Evolutionary conservation across 1,284 basidiomycete species (phyloP).

Genomic region (Farysia itapuensis): DNA sequence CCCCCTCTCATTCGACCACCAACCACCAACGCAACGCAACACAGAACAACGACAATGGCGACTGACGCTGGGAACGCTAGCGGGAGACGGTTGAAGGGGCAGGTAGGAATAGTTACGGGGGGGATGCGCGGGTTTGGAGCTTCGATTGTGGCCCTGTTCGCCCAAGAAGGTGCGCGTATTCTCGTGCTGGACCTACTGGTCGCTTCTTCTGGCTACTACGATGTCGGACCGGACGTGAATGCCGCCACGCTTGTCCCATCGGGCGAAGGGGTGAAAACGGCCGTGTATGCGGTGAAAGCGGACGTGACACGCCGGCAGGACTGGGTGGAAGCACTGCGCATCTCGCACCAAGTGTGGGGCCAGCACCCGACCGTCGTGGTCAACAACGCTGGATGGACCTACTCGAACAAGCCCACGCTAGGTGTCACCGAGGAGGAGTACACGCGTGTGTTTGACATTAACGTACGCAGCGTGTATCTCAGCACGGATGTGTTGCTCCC

Average conservation of each 20-base stretch:
- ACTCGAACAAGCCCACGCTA: constrained; percentile 23
- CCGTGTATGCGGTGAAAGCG: constrained; percentile 6
- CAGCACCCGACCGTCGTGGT: constrained; percentile 6
- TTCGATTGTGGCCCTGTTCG: constrained; percentile 13
- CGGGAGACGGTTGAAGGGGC: background rate
- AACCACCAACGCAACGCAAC: too few species aligned
- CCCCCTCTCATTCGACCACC: too few species aligned
- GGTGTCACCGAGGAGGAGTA: constrained; percentile 23
- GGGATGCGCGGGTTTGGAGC: constrained; percentile 25
- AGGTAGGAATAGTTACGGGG: constrained; percentile 13
- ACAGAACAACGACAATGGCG: too few species aligned
- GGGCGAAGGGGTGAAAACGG: too few species aligned
- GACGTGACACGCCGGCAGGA: constrained; percentile 7
- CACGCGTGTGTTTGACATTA: constrained; percentile 21
- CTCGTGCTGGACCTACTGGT: constrained; percentile 14
- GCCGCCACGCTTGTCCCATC: background rate
- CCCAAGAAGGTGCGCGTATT: constrained; percentile 3
- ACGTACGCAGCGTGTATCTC: constrained; percentile 27
- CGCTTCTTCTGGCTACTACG: constrained; percentile 1
- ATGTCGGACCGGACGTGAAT: background rate
- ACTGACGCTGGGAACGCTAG: too few species aligned
- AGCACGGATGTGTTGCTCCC: constrained; percentile 17
- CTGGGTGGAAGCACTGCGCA: constrained; percentile 3
- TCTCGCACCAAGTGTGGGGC: constrained; percentile 1
- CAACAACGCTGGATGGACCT: constrained; percentile 45